Base-by-base conservation (phyloP, 345 rosid genomes). In the Lenwebbia sp. region DNA sequence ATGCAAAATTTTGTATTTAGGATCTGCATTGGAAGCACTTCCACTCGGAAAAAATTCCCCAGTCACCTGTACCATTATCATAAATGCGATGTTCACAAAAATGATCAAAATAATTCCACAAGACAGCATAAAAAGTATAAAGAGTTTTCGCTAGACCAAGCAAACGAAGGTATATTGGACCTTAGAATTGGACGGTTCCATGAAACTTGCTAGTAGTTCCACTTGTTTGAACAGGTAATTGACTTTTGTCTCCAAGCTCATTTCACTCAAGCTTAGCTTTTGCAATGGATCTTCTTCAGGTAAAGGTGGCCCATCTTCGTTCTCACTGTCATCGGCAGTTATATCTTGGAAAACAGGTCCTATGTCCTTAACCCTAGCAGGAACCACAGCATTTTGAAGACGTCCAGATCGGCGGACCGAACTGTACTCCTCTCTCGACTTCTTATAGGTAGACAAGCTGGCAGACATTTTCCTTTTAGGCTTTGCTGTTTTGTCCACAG, bases 1-100 rank as follows among this genome's bases (percentile, higher is more conserved):
- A 84, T 92, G 93, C 90, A 91, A 82, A 86, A 84, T 86, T 86
- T 87, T 90, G 74, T 92, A 90, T 52, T 86, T 86, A 82, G 87
- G 30, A 62, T 85, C 88, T 53, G 85, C 90, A 3, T 23, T n/a
- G 53, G 60, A 26, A 22, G 88, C 82, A 78, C 40, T 60, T 74
- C 40, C 86, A 82, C 84, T 47, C 1, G 54, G 84, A 25, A 82
- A 82, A 84, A 85, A 83, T 53, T 74, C 86, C 85, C 65, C 70
- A n/a, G 53, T 40, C 57, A 33, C 76, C 90, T 89, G 89, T 50
- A 84, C 54, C 49, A 52, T 75, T 70, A 41, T n/a, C 83, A 85
- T 76, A 51, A 57, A 83, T 44, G n/a, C 55, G 47, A 84, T 44
- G 26, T 58, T 33, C 30, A 15, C 40, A 85, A 70, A 55, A 65